Evolutionary conservation across 2,329 filamentous ascomycete genomes (phyloP).

Genomic region (Leptographium procerum): DNA sequence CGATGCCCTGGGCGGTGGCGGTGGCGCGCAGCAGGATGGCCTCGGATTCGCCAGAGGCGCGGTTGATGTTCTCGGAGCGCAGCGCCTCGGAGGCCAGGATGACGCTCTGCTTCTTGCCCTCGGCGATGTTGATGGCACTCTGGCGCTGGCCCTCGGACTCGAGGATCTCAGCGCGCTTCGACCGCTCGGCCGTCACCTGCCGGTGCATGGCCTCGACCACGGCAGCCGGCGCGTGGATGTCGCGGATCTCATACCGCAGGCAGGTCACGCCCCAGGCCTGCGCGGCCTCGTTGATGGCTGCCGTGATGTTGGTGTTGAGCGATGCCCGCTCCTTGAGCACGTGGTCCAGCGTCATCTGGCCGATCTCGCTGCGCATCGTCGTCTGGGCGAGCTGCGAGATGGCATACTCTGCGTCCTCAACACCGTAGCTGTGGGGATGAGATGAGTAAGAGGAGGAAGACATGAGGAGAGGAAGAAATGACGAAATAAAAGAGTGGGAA

Average conservation of each 20-base stretch:
- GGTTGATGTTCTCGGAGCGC: conserved; percentile 84
- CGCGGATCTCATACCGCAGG: conserved; percentile 92
- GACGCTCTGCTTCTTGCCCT: conserved; percentile 92
- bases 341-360: conserved; percentile 90
- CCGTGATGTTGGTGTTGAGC: conserved; percentile 96
- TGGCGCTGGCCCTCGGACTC: conserved; percentile 96
- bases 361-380: conserved; percentile 97
- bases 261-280: conserved; percentile 96
- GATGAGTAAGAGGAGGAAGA: neutral
- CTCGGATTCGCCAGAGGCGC: conserved; percentile 83
- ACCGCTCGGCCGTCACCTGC: conserved; percentile 92
- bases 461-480: neutral
- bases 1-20: conserved; percentile 81
- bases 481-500: neutral
- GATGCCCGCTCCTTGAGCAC: conserved; percentile 94
- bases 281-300: conserved; percentile 94
- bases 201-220: conserved; percentile 98
- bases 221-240: conserved; percentile 88
- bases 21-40: conserved; percentile 75
- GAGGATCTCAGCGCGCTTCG: conserved; percentile 93
- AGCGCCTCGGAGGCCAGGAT: conserved; percentile 92
- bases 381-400: conserved; percentile 97
- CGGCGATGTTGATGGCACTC: conserved; percentile 96
- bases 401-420: conserved; percentile 97
- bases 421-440: conserved; percentile 61